These are phyloP conservation scores for Pseudonitzschia pungens DNA, from an alignment of 108 stramenopile genomes.

Conservation along the genomic window DNA sequence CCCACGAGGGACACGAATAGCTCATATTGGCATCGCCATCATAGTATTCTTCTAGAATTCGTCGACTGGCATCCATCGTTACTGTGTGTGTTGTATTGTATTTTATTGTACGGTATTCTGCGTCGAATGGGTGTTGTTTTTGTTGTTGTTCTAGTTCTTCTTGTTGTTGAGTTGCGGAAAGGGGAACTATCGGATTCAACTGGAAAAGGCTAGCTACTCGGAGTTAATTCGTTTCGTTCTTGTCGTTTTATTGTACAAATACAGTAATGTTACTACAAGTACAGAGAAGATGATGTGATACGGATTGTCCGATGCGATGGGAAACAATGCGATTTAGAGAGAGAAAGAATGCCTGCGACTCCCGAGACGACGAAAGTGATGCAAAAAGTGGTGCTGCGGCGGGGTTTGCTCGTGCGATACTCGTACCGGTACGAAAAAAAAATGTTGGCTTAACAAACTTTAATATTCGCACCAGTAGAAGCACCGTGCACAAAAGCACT, in stretches of 20 bases:
- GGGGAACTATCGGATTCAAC: neutral
- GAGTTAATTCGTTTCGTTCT: neutral
- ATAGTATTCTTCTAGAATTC: conserved; percentile 32
- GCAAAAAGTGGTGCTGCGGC: too few relatives aligned
- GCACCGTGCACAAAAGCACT: too few relatives aligned
- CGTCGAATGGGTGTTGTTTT: too few relatives aligned
- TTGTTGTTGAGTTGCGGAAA: neutral
- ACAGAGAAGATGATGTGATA: neutral
- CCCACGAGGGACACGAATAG: conserved; percentile 59
- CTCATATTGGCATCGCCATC: conserved; percentile 32
- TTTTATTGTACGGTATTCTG: neutral
- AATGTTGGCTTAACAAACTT: too few relatives aligned
- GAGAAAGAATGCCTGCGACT: neutral
- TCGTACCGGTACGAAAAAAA: too few relatives aligned
- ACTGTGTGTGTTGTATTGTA: neutral
- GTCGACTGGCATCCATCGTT: conserved; percentile 25
- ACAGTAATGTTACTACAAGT: neutral
- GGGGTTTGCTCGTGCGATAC: too few relatives aligned
- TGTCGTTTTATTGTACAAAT: neutral
- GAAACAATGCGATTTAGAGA: neutral
- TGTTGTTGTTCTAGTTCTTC: too few relatives aligned
- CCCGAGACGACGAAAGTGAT: too few relatives aligned
- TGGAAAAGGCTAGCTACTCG: neutral
- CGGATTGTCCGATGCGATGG: too few relatives aligned
- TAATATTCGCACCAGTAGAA: too few relatives aligned